These are phyloP conservation scores for Lagenidium giganteum DNA, from an alignment of 352 stramenopile species.

Conservation along the genomic window DNA sequence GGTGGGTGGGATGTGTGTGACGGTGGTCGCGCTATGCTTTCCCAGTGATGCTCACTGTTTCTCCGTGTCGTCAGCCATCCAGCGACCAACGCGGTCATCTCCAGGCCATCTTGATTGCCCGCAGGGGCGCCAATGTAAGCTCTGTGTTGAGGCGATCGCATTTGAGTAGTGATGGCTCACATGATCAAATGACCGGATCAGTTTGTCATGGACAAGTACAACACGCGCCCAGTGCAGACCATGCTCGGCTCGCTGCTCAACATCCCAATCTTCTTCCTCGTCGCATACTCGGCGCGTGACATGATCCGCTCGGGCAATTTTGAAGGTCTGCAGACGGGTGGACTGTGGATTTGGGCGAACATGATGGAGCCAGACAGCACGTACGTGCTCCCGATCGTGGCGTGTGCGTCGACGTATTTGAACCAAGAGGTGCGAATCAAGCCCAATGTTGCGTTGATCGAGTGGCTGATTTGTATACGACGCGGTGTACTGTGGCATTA, in stretches of 20 bases:
- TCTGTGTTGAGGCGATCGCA: no score
- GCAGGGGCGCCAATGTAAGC: conserved; percentile 38
- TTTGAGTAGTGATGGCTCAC: no score
- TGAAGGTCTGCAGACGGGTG: conserved; percentile 50
- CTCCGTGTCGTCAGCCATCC: conserved; percentile 19
- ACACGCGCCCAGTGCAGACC: conserved; percentile 62
- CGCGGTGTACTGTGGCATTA: no score
- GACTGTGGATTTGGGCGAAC: conserved; percentile 62
- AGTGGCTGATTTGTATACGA: no score
- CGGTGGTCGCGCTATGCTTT: no score
- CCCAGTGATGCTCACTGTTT: no score
- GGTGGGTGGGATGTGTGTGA: conserved; percentile 26
- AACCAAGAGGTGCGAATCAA: conserved; percentile 45
- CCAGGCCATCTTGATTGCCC: conserved; percentile 38
- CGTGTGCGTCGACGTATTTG: conserved; percentile 49
- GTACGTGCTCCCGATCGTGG: conserved; percentile 50
- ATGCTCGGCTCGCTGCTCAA: conserved; percentile 57
- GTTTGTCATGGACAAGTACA: conserved; percentile 70
- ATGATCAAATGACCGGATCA: no score
- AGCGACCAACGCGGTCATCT: conserved; percentile 39
- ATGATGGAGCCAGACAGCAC: conserved; percentile 57
- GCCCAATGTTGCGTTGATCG: not conserved
- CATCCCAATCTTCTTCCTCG: conserved; percentile 66
- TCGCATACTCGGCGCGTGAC: conserved; percentile 70
- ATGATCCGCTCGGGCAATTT: conserved; percentile 73